A percentile compares a stretch with the other conserved stretches of the same genome.
These are phyloP conservation scores for Nakaseomyces delphensis DNA, from an alignment of 1,139 yeast species.

Conservation along the genomic window DNA sequence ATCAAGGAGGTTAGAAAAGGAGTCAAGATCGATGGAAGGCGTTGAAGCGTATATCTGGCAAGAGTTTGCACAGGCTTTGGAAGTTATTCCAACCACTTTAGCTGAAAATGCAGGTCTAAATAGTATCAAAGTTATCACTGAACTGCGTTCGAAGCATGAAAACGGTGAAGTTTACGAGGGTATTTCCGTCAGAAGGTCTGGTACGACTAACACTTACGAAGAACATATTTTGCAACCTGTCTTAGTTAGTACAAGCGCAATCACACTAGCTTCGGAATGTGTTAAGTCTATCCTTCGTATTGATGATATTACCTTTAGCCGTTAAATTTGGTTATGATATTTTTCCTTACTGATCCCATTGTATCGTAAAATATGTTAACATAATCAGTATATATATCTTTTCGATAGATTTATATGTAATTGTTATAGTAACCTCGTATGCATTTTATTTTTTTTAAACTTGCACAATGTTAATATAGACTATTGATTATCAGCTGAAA, in stretches of 20 bases:
- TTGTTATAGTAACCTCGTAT: no score
- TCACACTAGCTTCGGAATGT: conserved; percentile 89
- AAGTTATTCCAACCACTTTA: conserved; percentile 90
- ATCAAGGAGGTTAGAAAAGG: conserved; percentile 69
- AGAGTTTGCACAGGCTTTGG: conserved; percentile 92
- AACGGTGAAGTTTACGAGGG: conserved; percentile 92
- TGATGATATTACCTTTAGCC: conserved; percentile 84
- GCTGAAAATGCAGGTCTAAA: conserved; percentile 98
- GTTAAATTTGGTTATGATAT: conserved; percentile 39
- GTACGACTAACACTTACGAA: conserved; percentile 81
- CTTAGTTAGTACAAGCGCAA: conserved; percentile 86
- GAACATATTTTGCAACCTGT: conserved; percentile 97
- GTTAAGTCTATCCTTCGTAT: conserved; percentile 92
- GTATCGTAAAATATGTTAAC: background rate
- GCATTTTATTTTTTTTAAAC: no score
- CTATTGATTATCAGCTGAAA: no score
- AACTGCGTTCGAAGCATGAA: conserved; percentile 85
- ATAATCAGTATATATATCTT: background rate
- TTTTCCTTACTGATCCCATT: no score
- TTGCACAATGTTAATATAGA: no score
- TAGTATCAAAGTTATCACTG: conserved; percentile 91
- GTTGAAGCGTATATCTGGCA: conserved; percentile 92
- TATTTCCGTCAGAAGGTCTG: conserved; percentile 86
- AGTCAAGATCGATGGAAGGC: conserved; percentile 71
- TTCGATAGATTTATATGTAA: no score